Percentiles rank a stretch among this genome's conserved stretches.
phyloP scores from a whole-genome alignment of 208 protist genomes.

The Angomonas ambiguus region DNA sequence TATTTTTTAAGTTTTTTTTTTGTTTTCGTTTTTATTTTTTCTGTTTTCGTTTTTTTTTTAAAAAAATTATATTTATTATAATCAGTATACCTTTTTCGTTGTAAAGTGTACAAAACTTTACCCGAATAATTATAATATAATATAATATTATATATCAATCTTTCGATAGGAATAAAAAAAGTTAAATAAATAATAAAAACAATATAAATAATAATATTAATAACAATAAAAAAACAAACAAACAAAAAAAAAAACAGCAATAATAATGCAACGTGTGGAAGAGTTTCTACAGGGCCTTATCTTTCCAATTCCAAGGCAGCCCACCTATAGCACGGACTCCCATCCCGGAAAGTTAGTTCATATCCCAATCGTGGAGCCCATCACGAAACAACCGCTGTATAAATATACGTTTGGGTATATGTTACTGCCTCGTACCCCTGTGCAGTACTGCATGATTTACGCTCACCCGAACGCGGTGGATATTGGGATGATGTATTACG shows the following conservation, averaged over 20 bases:
- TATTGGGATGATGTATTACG: constrained; percentile 69
- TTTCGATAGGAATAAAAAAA: too few species aligned
- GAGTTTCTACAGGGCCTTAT: background rate
- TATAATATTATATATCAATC: too few species aligned
- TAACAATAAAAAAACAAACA: too few species aligned
- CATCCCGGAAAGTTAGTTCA: constrained; percentile 1
- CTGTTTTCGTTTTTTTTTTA: constrained; percentile 14
- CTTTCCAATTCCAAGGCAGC: background rate
- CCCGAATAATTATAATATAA: too few species aligned
- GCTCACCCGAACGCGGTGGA: constrained; percentile 85
- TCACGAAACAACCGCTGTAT: background rate
- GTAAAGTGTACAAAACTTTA: too few species aligned
- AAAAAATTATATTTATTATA: constrained; percentile 7
- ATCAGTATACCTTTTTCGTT: constrained; percentile 8
- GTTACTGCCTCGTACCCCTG: constrained; percentile 34
- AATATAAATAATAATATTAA: too few species aligned
- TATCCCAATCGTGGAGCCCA: background rate
- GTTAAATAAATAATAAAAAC: too few species aligned
- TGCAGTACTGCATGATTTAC: constrained; percentile 45
- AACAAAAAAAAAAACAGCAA: too few species aligned
- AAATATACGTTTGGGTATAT: background rate
- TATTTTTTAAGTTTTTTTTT: constrained; percentile 1
- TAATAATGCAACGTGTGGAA: background rate
- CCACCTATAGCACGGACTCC: background rate
- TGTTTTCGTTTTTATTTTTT: constrained; percentile 12